Conservation (phyloP, 139 green algal genomes). For the Tetradesmus obliquus region DNA sequence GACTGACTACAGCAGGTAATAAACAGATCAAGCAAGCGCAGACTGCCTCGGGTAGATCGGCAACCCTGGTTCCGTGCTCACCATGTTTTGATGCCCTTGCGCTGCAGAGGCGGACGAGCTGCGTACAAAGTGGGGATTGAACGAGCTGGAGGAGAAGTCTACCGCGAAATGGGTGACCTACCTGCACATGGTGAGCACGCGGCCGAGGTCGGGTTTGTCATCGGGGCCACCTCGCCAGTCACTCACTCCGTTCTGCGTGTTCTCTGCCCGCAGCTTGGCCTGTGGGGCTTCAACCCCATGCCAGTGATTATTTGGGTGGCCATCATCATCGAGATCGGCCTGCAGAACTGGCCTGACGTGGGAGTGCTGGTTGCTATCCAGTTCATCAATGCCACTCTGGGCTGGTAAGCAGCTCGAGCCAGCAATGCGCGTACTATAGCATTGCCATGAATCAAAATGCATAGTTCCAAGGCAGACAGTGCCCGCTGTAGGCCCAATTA, state of each 20-base stretch:
- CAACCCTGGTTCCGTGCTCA: background rate
- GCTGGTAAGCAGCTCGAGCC: slow-evolving; percentile 63
- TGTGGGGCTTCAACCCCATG: slow-evolving; percentile 75
- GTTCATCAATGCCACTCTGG: slow-evolving; percentile 86
- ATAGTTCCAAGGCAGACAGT: background rate
- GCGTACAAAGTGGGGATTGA: slow-evolving; percentile 70
- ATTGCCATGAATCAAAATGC: background rate
- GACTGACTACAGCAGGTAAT: slow-evolving; percentile 34
- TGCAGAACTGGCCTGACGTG: slow-evolving; percentile 78
- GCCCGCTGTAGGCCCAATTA: background rate
- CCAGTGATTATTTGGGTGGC: slow-evolving; percentile 95
- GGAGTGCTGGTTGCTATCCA: slow-evolving; percentile 85
- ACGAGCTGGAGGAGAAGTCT: slow-evolving; percentile 86
- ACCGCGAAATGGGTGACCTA: slow-evolving; percentile 70
- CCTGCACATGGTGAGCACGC: slow-evolving; percentile 58
- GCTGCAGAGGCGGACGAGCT: slow-evolving; percentile 75
- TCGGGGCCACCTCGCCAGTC: background rate
- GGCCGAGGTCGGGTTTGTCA: background rate
- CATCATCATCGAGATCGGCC: slow-evolving; percentile 80
- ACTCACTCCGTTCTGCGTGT: slow-evolving; percentile 9
- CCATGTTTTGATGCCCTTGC: background rate
- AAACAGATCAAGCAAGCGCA: background rate
- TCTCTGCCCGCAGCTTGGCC: slow-evolving; percentile 64
- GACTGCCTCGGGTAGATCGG: background rate
- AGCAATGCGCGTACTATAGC: background rate